A percentile compares a stretch with the other conserved stretches of the same genome.
phyloP scores from a whole-genome alignment of 345 rosid genomes.

The Fremontodendron californicum region DNA sequence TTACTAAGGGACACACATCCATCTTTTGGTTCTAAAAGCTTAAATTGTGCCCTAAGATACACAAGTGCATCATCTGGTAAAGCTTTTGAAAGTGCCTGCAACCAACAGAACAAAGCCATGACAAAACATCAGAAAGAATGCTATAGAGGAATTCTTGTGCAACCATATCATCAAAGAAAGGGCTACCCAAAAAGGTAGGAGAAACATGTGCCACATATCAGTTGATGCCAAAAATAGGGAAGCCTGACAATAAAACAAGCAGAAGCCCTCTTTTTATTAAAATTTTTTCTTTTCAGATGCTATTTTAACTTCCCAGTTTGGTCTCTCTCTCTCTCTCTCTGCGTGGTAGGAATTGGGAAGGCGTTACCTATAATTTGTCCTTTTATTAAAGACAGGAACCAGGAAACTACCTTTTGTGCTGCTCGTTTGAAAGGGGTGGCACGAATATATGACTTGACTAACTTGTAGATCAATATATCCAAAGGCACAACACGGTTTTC shows the following conservation, averaged over 20 bases:
- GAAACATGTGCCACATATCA: not conserved
- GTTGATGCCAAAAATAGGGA: not conserved
- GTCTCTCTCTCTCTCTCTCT: not conserved
- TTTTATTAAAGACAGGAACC: not conserved
- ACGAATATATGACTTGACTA: conserved; percentile 67
- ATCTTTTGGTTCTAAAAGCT: conserved; percentile 73
- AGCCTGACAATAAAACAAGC: not conserved
- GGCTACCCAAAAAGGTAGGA: not conserved
- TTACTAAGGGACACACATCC: conserved; percentile 71
- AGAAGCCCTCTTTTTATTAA: not conserved
- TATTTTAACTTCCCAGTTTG: not conserved
- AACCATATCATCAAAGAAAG: not conserved
- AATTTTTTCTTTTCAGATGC: not conserved
- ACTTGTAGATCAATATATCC: conserved; percentile 75
- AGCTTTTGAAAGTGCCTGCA: conserved; percentile 90
- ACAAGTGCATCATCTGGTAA: conserved; percentile 78
- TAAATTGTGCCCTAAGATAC: conserved; percentile 75
- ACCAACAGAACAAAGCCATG: conserved; percentile 11
- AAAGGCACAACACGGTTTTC: conserved; percentile 55
- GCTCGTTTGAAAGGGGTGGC: conserved; percentile 75
- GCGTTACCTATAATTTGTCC: not conserved
- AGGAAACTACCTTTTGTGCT: conserved; percentile 67
- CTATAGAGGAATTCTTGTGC: not conserved
- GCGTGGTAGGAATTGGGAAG: not conserved
- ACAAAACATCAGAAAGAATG: not conserved